A percentile compares a stretch with the other conserved stretches of the same genome.
These are phyloP conservation scores for Phlebiopsis gigantea DNA, from an alignment of 768 basidiomycete species.

Conservation along the genomic window DNA sequence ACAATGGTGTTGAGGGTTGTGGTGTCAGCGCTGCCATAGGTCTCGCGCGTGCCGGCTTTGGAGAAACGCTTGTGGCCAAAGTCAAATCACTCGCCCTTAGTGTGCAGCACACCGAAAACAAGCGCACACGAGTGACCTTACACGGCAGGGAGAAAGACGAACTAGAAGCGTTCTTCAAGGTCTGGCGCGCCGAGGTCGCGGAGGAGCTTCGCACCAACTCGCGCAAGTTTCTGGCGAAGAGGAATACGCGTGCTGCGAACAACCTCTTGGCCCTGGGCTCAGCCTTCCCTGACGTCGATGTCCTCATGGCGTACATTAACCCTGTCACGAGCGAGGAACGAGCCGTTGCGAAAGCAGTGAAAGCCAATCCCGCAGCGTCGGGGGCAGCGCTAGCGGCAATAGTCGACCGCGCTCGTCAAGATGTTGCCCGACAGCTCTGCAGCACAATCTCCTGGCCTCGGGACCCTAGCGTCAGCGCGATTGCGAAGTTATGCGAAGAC, in stretches of 20 bases:
- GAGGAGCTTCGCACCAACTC: constrained; percentile 68
- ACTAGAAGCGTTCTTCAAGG: constrained; percentile 48
- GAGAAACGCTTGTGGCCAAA: constrained; percentile 52
- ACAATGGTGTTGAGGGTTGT: constrained; percentile 62
- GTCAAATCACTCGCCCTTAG: constrained; percentile 21
- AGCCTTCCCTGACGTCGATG: constrained; percentile 57
- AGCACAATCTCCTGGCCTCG: constrained; percentile 39
- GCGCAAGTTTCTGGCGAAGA: constrained; percentile 55
- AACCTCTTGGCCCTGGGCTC: constrained; percentile 55
- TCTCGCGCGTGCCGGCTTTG: constrained; percentile 78
- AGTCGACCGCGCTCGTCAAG: constrained; percentile 8
- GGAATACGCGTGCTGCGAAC: constrained; percentile 54
- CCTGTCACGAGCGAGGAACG: constrained; percentile 71
- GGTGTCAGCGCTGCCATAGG: constrained; percentile 70
- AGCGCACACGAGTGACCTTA: not conserved
- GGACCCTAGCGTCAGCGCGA: constrained; percentile 64
- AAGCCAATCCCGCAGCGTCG: constrained; percentile 20
- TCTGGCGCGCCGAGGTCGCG: constrained; percentile 59
- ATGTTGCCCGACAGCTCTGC: constrained; percentile 12
- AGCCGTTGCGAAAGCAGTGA: constrained; percentile 16
- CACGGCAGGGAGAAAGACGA: constrained; percentile 19
- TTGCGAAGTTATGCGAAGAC: constrained; percentile 78
- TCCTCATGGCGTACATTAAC: constrained; percentile 71
- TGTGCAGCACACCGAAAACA: not conserved
- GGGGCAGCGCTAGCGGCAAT: not conserved